Percentiles rank a stretch among this genome's conserved stretches.
phyloP scores from a whole-genome alignment of 2,329 filamentous ascomycete species.

The Talaromyces sp. region DNA sequence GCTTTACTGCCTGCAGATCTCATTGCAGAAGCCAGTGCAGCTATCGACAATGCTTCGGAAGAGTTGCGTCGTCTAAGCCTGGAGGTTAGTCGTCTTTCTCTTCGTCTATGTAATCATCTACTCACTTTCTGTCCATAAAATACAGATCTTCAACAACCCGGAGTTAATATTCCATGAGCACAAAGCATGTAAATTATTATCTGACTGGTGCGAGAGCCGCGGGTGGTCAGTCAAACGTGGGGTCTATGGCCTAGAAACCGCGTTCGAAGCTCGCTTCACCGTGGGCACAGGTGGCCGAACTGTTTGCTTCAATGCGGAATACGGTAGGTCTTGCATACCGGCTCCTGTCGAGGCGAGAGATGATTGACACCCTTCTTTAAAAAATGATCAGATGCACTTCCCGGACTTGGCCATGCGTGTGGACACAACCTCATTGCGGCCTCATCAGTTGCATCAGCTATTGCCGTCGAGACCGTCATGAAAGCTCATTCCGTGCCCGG shows the following conservation, averaged over 20 bases:
- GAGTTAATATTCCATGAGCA: slow-evolving; percentile 45
- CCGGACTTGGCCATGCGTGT: slow-evolving; percentile 27
- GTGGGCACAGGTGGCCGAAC: slow-evolving; percentile 30
- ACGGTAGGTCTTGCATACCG: slow-evolving; percentile 20
- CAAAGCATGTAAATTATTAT: slow-evolving; percentile 43
- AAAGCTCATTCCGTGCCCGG: slow-evolving; percentile 11
- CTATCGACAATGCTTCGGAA: too few species aligned
- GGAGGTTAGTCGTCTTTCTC: not conserved
- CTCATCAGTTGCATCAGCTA: slow-evolving; percentile 22
- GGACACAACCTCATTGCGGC: slow-evolving; percentile 28
- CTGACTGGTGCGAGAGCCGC: slow-evolving; percentile 31
- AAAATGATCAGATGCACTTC: slow-evolving; percentile 22
- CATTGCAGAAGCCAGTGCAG: too few species aligned
- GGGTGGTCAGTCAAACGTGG: slow-evolving; percentile 39
- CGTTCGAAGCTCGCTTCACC: slow-evolving; percentile 39
- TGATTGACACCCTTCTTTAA: not conserved
- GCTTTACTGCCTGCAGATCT: too few species aligned
- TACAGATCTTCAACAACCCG: slow-evolving; percentile 35
- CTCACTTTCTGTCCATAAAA: too few species aligned
- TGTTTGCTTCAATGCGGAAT: slow-evolving; percentile 26
- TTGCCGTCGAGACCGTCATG: slow-evolving; percentile 22
- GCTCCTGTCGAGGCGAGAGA: not conserved
- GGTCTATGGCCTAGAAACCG: slow-evolving; percentile 43
- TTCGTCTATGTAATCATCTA: too few species aligned
- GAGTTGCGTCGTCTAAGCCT: not conserved